These are phyloP conservation scores for Hsuehochloa calcarea DNA, from an alignment of 176 grass and related monocot genomes.

Conservation along the genomic window DNA sequence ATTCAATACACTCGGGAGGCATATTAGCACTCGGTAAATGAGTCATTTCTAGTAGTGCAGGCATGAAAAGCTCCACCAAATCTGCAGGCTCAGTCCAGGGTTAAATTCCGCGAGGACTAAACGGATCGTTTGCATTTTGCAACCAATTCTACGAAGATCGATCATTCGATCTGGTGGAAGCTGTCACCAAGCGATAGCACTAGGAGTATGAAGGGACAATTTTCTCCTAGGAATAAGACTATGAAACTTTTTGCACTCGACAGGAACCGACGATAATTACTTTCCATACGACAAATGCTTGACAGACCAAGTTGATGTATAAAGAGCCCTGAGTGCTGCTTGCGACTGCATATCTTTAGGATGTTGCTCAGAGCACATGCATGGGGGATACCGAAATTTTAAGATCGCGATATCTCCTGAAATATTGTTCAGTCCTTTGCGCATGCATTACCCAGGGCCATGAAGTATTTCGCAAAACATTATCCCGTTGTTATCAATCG, in stretches of 20 bases:
- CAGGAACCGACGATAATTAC: not conserved
- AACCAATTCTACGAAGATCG: not conserved
- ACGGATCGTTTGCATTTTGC: not conserved
- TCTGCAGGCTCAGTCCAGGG: not conserved
- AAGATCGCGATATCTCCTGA: not conserved
- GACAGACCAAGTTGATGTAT: not conserved
- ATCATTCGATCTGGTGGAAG: not conserved
- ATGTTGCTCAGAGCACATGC: conserved; percentile 32
- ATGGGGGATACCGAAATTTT: not conserved
- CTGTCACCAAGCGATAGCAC: not conserved
- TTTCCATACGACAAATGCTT: not conserved
- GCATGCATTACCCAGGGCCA: conserved; percentile 1
- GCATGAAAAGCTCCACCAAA: not conserved
- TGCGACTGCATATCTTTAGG: not conserved
- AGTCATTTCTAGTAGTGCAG: too few species aligned
- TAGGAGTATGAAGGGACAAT: not conserved
- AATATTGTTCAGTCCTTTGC: not conserved
- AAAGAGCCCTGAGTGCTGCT: not conserved
- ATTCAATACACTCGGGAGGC: too few species aligned
- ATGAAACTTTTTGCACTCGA: not conserved
- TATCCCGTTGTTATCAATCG: not conserved
- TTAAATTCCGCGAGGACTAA: not conserved
- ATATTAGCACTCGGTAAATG: too few species aligned
- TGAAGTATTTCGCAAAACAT: not conserved
- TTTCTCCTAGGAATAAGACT: not conserved